Conservation (phyloP, 2,329 filamentous ascomycete species). For the Chrysoporthe puriensis region DNA sequence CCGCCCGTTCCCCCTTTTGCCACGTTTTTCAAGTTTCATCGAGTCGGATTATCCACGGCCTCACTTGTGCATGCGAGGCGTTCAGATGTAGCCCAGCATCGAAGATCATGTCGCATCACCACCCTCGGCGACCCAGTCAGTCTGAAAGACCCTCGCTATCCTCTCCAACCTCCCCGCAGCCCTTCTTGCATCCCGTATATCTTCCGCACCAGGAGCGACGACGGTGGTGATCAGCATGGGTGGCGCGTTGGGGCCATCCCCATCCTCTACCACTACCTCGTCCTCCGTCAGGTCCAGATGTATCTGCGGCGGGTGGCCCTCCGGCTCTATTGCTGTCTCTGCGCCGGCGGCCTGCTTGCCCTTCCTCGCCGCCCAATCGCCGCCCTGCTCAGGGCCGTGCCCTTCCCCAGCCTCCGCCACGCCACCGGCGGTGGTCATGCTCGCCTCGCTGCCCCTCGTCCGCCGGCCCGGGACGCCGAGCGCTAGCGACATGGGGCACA, state of each 20-base stretch:
- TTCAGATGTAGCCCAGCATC: neutral
- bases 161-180: conserved; percentile 58
- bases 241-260: conserved; percentile 39
- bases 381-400: conserved; percentile 16
- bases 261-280: conserved; percentile 12
- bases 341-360: neutral
- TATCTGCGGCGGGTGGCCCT: neutral
- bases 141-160: conserved; percentile 58
- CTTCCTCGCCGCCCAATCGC: neutral
- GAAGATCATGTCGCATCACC: neutral
- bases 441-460: conserved; percentile 5
- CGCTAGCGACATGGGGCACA: conserved; percentile 28
- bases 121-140: conserved; percentile 50
- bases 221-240: conserved; percentile 61
- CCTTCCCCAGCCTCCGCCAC: neutral
- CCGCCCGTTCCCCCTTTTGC: too few species aligned
- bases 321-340: neutral
- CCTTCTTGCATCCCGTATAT: conserved; percentile 54
- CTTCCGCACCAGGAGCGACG: conserved; percentile 52
- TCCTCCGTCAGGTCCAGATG: neutral
- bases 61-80: neutral
- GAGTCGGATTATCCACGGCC: neutral
- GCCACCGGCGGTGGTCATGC: conserved; percentile 15
- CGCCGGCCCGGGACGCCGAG: conserved; percentile 17
- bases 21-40: neutral